These are phyloP conservation scores for Fragaria ananassa DNA, from an alignment of 306 rosid genomes.

Conservation along the genomic window DNA sequence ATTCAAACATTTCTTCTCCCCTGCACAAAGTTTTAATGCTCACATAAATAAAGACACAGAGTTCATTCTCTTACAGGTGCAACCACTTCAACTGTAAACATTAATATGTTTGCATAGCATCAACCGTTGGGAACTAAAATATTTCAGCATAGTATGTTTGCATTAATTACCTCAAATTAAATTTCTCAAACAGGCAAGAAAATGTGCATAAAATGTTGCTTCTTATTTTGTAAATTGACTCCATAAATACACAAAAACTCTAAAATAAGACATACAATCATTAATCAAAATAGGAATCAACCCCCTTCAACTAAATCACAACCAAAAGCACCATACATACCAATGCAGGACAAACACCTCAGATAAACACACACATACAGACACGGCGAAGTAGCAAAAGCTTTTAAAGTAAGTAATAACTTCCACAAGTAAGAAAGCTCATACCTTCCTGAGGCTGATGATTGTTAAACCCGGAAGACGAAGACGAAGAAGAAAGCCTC, in stretches of 20 bases:
- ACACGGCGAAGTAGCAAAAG: not conserved
- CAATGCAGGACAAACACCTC: not conserved
- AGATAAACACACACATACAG: not conserved
- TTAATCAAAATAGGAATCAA: not conserved
- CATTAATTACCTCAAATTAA: constrained; percentile 9
- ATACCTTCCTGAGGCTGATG: constrained; percentile 53
- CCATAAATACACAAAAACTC: not conserved
- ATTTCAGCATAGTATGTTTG: not conserved
- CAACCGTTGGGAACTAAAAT: constrained; percentile 3
- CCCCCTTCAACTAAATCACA: constrained; percentile 5
- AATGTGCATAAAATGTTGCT: not conserved
- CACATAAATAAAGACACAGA: constrained; percentile 21
- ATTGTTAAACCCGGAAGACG: constrained; percentile 40
- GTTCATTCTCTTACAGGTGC: not conserved
- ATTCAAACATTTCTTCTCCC: constrained; percentile 65
- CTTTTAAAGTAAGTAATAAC: constrained; percentile 1
- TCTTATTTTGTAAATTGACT: not conserved
- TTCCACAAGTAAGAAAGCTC: not conserved
- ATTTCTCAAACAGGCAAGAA: not conserved
- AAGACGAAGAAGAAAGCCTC: constrained; percentile 49
- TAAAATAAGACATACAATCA: not conserved
- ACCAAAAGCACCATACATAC: not conserved
- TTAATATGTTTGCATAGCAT: not conserved
- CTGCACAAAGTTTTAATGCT: constrained; percentile 32
- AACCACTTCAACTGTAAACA: not conserved